These are phyloP conservation scores for Lachnellula subtilissima DNA, from an alignment of 2,329 filamentous ascomycete genomes.

Conservation along the genomic window DNA sequence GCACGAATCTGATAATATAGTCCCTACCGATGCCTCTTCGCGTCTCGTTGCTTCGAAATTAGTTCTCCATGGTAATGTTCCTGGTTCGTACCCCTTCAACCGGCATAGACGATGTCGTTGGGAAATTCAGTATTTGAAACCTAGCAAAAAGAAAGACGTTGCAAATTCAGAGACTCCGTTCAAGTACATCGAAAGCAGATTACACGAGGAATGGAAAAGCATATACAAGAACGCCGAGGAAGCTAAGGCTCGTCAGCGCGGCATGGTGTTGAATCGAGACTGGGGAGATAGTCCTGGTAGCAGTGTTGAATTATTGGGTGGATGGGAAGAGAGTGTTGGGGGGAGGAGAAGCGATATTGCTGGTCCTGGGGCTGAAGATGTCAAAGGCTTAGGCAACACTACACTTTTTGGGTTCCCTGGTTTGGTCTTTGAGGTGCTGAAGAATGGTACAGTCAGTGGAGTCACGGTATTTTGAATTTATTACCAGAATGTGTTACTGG, in stretches of 20 bases:
- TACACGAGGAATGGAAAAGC: constrained; percentile 66
- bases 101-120: constrained; percentile 85
- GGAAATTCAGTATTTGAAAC: constrained; percentile 61
- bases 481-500: neutral
- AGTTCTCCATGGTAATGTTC: constrained; percentile 91
- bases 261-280: constrained; percentile 88
- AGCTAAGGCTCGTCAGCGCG: constrained; percentile 50
- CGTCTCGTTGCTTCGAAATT: constrained; percentile 83
- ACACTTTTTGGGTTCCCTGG: constrained; percentile 92
- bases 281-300: constrained; percentile 90
- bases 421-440: constrained; percentile 89
- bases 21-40: constrained; percentile 39
- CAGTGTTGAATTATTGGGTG: constrained; percentile 74
- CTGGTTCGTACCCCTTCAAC: constrained; percentile 95
- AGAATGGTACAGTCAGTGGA: constrained; percentile 84
- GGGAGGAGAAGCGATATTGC: constrained; percentile 38
- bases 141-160: constrained; percentile 36
- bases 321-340: constrained; percentile 71
- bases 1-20: constrained; percentile 19
- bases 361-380: constrained; percentile 43
- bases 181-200: constrained; percentile 60
- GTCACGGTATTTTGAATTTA: constrained; percentile 71
- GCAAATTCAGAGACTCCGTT: constrained; percentile 63
- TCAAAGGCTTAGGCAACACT: constrained; percentile 62
- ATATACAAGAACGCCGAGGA: constrained; percentile 55